phyloP scores from a whole-genome alignment of 148 eudicot species.

The Rhododendron henanense region DNA sequence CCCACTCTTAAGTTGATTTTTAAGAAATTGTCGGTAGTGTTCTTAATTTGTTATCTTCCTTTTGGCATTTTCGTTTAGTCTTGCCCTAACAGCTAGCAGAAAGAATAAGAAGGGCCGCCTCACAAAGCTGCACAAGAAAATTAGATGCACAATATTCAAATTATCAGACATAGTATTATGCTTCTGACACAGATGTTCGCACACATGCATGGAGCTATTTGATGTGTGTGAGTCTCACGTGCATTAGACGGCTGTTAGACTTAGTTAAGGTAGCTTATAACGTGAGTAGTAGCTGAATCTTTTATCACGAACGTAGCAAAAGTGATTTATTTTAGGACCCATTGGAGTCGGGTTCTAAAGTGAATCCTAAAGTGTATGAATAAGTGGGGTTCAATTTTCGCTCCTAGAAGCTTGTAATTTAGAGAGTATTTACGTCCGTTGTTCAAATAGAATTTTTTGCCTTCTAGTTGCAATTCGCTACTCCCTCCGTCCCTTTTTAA shows the following conservation, averaged over 20 bases:
- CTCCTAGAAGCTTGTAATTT: too few species aligned
- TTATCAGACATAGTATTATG: background rate
- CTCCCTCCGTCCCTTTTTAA: too few species aligned
- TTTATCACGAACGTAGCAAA: too few species aligned
- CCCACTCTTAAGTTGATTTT: background rate
- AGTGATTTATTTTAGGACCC: background rate
- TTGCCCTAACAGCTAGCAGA: background rate
- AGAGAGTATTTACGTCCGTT: too few species aligned
- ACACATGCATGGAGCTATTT: too few species aligned
- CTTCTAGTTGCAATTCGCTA: too few species aligned
- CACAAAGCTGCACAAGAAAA: background rate
- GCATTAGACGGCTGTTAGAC: background rate
- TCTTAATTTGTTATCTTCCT: background rate
- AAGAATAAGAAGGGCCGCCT: background rate
- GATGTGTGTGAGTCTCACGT: too few species aligned
- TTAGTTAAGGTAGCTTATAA: background rate
- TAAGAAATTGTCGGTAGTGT: background rate
- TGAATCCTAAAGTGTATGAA: too few species aligned
- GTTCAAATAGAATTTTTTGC: too few species aligned
- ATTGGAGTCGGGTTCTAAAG: background rate
- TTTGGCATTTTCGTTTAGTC: background rate
- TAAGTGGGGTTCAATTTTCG: too few species aligned
- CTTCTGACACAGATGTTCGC: background rate
- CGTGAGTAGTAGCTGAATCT: background rate
- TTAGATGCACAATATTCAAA: background rate